Evolutionary conservation across 1,284 basidiomycete species (phyloP).

Genomic region (Ustilago nuda): DNA sequence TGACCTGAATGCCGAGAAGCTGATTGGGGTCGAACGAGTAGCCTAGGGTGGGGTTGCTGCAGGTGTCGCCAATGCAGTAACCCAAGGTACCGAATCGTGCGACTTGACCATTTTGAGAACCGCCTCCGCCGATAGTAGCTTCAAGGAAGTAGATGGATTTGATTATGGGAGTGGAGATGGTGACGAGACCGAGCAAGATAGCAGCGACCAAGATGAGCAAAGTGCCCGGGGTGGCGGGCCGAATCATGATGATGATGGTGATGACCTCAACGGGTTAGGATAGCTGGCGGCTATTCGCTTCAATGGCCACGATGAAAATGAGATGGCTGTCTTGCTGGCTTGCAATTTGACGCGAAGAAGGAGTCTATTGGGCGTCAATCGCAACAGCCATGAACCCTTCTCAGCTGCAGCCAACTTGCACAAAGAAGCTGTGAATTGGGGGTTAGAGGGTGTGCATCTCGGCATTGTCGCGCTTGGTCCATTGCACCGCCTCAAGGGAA

Average conservation of each 20-base stretch:
- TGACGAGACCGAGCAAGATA: conserved; percentile 59
- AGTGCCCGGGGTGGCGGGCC: conserved; percentile 57
- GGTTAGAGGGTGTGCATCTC: background rate
- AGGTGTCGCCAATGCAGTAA: conserved; percentile 54
- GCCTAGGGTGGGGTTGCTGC: conserved; percentile 52
- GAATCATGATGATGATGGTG: conserved; percentile 35
- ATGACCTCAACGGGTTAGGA: background rate
- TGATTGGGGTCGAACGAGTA: conserved; percentile 62
- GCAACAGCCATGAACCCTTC: background rate
- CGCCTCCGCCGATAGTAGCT: conserved; percentile 50
- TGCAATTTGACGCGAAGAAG: background rate
- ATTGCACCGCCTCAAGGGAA: conserved; percentile 10
- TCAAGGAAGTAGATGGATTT: conserved; percentile 62
- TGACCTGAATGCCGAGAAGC: conserved; percentile 53
- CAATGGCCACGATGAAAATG: background rate
- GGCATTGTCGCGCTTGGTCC: background rate
- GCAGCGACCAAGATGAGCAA: conserved; percentile 56
- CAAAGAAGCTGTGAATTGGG: too few species aligned
- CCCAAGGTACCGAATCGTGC: conserved; percentile 56
- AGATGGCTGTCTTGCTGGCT: background rate
- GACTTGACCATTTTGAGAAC: conserved; percentile 34
- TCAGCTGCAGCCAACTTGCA: too few species aligned
- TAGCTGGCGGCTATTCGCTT: background rate
- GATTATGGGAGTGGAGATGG: conserved; percentile 60
- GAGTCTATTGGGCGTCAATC: background rate